Base-by-base conservation (phyloP, 1,284 basidiomycete species). In the Gastroboletus turbinatus region DNA sequence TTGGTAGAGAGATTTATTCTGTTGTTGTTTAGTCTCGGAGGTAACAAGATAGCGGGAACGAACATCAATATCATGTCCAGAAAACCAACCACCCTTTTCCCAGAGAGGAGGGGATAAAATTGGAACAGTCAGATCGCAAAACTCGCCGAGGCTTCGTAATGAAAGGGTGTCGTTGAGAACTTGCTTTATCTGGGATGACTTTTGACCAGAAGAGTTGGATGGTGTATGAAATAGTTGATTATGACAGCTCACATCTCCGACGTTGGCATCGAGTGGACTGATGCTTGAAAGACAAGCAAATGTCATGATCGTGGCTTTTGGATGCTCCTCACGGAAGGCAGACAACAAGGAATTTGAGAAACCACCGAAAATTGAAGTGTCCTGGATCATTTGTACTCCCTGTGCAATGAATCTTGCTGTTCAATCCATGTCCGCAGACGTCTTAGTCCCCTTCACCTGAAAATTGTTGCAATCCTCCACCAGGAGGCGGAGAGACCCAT, bases 391-490 rank as follows among this genome's bases (percentile, higher is more conserved):
- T 73, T 91, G 88, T 23, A 90, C 61, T 13, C 89, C 88, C 87
- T 90, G 60, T 17, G 17, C 48, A 38, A 53, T 33, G 1, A 35
- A 52, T 19, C 6, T 6, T 17, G 33, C 14, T 50, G 19, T 52
- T 62, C 25, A 46, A 40, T 23, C 33, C 46, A 17, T 52, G 11
- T 55, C 48, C 45, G 5, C 29, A 43, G 32, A 43, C 11, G 17
- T 53, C 21, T n/a, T 51, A 39, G 16, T 25, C n/a, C n/a, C 16
- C 10, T n/a, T 58, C 63, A 87, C 88, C 80, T 92, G 90, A 9
- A 87, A 75, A 48, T 79, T 78, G 66, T 91, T 81, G 64, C 87
- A 89, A 60, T 90, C 88, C 67, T 92, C 90, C 3, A 87, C 76
- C 57, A 88, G 81, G 14, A 77, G 71, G 23, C 90, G 78, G 52